Conservation (phyloP, 1,284 basidiomycete species). For the Lignosus rhinocerotis region DNA sequence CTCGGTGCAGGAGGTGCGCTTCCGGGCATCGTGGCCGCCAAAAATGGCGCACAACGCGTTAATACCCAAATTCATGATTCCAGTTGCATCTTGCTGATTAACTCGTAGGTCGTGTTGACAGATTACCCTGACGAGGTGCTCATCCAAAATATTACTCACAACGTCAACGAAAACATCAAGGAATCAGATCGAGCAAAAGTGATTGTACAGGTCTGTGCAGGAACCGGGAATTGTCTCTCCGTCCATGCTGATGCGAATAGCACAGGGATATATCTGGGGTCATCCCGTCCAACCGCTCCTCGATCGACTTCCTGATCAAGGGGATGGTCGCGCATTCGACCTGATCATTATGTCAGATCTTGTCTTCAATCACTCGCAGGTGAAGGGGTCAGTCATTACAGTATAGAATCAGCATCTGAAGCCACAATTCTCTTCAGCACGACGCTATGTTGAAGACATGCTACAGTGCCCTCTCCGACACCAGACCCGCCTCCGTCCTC, state of each 20-base stretch:
- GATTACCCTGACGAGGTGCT: conserved; percentile 89
- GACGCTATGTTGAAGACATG: conserved; percentile 81
- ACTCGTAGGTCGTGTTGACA: conserved; percentile 73
- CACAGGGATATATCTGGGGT: conserved; percentile 91
- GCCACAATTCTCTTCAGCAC: conserved; percentile 53
- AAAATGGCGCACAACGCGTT: conserved; percentile 67
- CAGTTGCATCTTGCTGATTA: background rate
- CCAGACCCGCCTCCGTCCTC: conserved; percentile 53
- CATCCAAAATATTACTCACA: conserved; percentile 77
- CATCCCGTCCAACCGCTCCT: conserved; percentile 59
- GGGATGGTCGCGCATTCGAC: conserved; percentile 53
- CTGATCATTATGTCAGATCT: conserved; percentile 91
- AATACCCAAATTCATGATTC: conserved; percentile 9
- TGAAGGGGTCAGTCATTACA: conserved; percentile 27
- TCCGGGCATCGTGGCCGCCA: conserved; percentile 74
- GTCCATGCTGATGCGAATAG: background rate
- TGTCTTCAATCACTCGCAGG: conserved; percentile 87
- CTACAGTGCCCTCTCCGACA: conserved; percentile 43
- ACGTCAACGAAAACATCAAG: conserved; percentile 63
- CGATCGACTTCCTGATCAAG: conserved; percentile 24
- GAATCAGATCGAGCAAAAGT: conserved; percentile 36
- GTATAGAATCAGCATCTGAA: background rate
- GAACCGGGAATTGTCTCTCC: background rate
- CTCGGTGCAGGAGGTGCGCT: conserved; percentile 92
- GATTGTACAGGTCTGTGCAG: conserved; percentile 48